phyloP scores from a whole-genome alignment of 768 basidiomycete species.

The Lactarius quietus region DNA sequence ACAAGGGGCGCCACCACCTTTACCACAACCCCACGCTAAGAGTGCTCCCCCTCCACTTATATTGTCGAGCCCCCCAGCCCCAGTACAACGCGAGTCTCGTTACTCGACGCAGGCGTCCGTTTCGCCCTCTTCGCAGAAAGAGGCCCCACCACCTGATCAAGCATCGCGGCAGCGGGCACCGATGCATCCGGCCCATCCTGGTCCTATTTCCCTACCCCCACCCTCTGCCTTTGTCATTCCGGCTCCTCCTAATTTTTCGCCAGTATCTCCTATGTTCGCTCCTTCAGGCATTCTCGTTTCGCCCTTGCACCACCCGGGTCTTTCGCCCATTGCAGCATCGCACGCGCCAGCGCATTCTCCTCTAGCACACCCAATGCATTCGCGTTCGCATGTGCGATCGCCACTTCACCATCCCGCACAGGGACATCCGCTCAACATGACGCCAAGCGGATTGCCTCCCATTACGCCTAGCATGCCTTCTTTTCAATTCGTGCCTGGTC shows the following conservation, averaged over 20 bases:
- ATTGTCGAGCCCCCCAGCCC: neutral
- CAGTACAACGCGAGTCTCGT: neutral
- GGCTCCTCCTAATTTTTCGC: constrained; percentile 33
- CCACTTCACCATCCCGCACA: constrained; percentile 40
- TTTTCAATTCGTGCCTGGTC: constrained; percentile 75
- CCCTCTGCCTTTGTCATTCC: constrained; percentile 45
- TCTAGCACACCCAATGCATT: constrained; percentile 30
- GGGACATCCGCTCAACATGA: constrained; percentile 34
- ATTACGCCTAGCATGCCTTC: constrained; percentile 98
- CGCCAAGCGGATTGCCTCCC: constrained; percentile 80
- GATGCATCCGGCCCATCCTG: constrained; percentile 56
- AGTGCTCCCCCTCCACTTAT: constrained; percentile 3
- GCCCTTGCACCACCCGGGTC: constrained; percentile 13
- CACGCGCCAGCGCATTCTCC: constrained; percentile 37
- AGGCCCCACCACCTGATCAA: constrained; percentile 11
- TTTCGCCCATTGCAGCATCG: neutral
- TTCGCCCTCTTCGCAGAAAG: constrained; percentile 12
- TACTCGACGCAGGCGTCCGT: neutral
- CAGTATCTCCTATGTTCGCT: constrained; percentile 31
- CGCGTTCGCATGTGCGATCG: constrained; percentile 32
- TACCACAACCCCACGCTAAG: neutral
- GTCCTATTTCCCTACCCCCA: constrained; percentile 66
- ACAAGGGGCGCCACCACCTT: constrained; percentile 6
- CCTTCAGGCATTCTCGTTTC: constrained; percentile 23
- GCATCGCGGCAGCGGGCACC: constrained; percentile 24